These are phyloP conservation scores for Zangia roseola DNA, from an alignment of 768 basidiomycete genomes.

Conservation along the genomic window DNA sequence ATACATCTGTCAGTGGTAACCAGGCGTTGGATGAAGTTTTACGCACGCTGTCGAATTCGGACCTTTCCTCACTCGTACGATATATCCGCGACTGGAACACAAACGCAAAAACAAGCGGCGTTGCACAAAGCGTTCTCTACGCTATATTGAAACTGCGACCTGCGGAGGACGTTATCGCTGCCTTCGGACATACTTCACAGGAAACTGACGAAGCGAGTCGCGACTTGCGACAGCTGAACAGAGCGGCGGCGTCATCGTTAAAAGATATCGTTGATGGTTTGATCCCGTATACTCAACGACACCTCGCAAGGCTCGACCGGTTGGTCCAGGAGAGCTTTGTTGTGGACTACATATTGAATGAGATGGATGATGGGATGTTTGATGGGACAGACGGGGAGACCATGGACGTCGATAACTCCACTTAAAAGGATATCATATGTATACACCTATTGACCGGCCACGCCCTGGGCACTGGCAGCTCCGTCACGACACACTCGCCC, in stretches of 20 bases:
- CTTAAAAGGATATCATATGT: conserved; percentile 21
- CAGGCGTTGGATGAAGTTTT: conserved; percentile 80
- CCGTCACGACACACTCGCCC: conserved; percentile 33
- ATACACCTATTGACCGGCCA: not conserved
- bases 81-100: conserved; percentile 94
- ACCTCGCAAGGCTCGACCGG: conserved; percentile 80
- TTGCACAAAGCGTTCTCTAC: conserved; percentile 84
- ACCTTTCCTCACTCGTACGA: conserved; percentile 77
- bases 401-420: conserved; percentile 40
- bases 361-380: conserved; percentile 84
- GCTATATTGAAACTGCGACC: conserved; percentile 76
- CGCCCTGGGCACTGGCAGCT: not conserved
- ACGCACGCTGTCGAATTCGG: conserved; percentile 62
- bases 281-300: conserved; percentile 93
- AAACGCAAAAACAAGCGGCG: conserved; percentile 78
- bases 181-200: conserved; percentile 44
- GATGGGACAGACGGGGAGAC: conserved; percentile 43
- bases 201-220: conserved; percentile 10
- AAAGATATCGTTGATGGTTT: conserved; percentile 82
- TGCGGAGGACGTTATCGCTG: conserved; percentile 68
- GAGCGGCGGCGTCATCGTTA: conserved; percentile 34
- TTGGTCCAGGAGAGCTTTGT: conserved; percentile 95
- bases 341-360: conserved; percentile 82
- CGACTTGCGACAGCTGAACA: conserved; percentile 31
- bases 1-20: conserved; percentile 62